Conservation (phyloP, 139 green algal genomes). For the Chlamydomonas sp. region DNA sequence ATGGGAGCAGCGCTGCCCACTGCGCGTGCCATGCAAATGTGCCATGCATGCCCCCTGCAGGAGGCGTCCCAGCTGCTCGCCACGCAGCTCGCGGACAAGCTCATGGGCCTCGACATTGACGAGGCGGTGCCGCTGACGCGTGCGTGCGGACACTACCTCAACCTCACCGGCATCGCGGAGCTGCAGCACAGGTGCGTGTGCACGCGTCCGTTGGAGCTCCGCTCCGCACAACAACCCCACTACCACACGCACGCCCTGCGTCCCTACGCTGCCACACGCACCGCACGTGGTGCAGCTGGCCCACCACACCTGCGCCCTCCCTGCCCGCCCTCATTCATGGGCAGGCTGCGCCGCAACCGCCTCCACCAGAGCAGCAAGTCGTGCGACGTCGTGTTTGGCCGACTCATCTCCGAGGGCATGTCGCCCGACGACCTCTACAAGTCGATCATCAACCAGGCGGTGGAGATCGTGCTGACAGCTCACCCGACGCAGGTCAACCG, state of each 20-base stretch:
- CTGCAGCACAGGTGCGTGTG: slow-evolving; percentile 57
- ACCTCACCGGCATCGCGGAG: slow-evolving; percentile 74
- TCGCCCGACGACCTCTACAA: slow-evolving; percentile 60
- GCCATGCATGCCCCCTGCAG: slow-evolving; percentile 21
- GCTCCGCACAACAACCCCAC: too few relatives aligned
- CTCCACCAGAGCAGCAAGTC: slow-evolving; percentile 44
- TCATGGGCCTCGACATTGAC: slow-evolving; percentile 71
- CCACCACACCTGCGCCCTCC: too few relatives aligned
- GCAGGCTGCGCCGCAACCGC: slow-evolving; percentile 60
- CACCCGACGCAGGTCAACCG: slow-evolving; percentile 82
- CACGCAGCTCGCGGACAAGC: slow-evolving; percentile 63
- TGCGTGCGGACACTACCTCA: slow-evolving; percentile 78
- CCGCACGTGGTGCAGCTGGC: too few relatives aligned
- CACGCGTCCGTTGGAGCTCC: neutral
- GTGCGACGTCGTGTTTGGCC: slow-evolving; percentile 58
- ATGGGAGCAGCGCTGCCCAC: neutral
- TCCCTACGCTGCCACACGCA: too few relatives aligned
- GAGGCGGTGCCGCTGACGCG: slow-evolving; percentile 74
- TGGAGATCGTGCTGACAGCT: slow-evolving; percentile 86
- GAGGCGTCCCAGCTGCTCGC: slow-evolving; percentile 41
- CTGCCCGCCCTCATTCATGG: too few relatives aligned
- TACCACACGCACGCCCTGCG: too few relatives aligned
- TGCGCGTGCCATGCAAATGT: slow-evolving; percentile 5
- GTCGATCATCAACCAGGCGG: slow-evolving; percentile 56
- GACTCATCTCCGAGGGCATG: slow-evolving; percentile 58